Base-by-base conservation (phyloP, 805 yeast species). In the Candida silvatica region DNA sequence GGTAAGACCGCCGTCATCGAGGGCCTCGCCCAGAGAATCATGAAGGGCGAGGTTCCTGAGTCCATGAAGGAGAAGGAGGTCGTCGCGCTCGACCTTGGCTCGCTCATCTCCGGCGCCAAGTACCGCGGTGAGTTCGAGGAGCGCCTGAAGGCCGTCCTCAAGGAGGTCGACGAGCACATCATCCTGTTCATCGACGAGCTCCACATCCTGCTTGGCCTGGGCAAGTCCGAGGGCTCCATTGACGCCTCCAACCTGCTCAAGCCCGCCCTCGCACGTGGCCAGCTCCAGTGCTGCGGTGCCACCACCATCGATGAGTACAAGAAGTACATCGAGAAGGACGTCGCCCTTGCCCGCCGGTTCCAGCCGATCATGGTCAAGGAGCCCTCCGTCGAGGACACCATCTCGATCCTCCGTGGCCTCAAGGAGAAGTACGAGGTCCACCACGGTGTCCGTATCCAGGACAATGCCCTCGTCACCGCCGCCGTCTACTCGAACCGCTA, bases 1-100 rank as follows among this genome's bases (percentile, higher is more conserved):
- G 98, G 98, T 62, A 90, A 90, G 58, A 92, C 97, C 0, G 94
- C 97, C 5, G 77, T 92, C 38, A 82, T 92, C 75, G 98, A 92
- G 54, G 98, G 97, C 0, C 65, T 92, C 27, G 97, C 97, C 0
- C 97, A 92, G 58, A 66, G 97, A 49, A 88, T 92, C 33, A 76
- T 85, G 6, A 75, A 81, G 37, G 90, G 90, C 9, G 95, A 88
- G 53, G 98, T 90, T 1, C 97, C 97, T 0, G 97, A 92, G 42
- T 74, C 87, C 29, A 80, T 90, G 80, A 84, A 87, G 53, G 77
- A 81, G 37, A 92, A 92, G 56, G 71, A 77, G 41, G 79, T 90
- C 15, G 70, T 90, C 26, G 74, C 97, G 0, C 64, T 90, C 31
- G 97, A 90, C 56, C 65, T 90, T 34, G 95, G 96, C 4, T 78